Evolutionary conservation across 1,284 basidiomycete species (phyloP), one percentile per base, ranked within the genome.

Genomic region (Termitomyces sp.): DNA sequence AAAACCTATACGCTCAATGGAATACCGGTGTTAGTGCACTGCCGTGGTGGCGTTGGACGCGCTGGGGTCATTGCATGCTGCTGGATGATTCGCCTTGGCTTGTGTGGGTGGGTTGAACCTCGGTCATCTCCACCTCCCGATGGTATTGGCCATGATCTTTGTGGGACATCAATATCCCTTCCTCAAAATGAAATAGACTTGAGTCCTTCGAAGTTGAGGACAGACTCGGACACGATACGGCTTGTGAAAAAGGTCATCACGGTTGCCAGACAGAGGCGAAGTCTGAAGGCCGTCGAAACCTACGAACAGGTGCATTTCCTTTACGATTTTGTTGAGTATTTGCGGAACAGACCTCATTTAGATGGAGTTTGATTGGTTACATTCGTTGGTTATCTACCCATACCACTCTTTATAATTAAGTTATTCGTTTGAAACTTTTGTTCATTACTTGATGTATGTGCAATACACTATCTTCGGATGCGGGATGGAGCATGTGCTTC

Each of bases 1-100:
- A 67, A 80, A 14, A 69, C 71, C 5, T 97, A 95, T 64, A 91
- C 93, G 0, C 72, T 95, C 7, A 74, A 73, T 6, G 93, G 94
- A 1, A 67, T 79, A 1, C 78, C 84, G 31, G 80, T 96, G 3
- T 79, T 97, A 5, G 90, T 90, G 5, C 96, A 98, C 63, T 99
- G 96, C 67, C 82, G 96, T 24, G 96, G 95, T 33, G 96, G 96
- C 5, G 90, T 99, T 4, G 96, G 96, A 0, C 81, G 96, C 24
- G 96, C 96, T 0, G 95, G 95, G 1, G 78, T 98, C 38, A 80
- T 97, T 33, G 95, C 95, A 1, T 93, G 90, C 62, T 89, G 88
- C 59, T 98, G 96, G 96, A 79, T 92, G 65, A 75, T 97, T 56
- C 95, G 92, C 68, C 84, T 98, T 62, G 95, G 95, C 5, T 78